Evolutionary conservation across 108 stramenopile genomes (phyloP).

Genomic region (Nannochloropsis gaditana): DNA sequence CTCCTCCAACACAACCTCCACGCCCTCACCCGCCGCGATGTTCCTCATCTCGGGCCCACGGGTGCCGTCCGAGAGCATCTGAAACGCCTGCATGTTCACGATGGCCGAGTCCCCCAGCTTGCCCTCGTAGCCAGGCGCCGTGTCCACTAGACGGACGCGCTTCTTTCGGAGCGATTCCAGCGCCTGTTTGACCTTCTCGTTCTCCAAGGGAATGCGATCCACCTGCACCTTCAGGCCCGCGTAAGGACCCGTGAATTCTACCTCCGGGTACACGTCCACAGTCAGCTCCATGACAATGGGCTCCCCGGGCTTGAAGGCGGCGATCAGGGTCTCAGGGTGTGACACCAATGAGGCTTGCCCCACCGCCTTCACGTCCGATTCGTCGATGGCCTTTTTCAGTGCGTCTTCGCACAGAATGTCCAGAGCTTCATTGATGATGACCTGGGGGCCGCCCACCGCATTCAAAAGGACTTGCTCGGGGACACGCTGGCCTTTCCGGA

Average conservation of each 20-base stretch:
- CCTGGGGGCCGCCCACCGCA: slow-evolving; percentile 7
- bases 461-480: slow-evolving; percentile 3
- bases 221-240: slow-evolving; percentile 27
- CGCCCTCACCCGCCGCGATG: slow-evolving; percentile 34
- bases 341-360: slow-evolving; percentile 31
- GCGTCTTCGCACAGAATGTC: slow-evolving; percentile 4
- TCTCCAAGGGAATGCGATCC: slow-evolving; percentile 28
- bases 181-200: slow-evolving; percentile 26
- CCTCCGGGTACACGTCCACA: slow-evolving; percentile 26
- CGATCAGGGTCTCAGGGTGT: slow-evolving; percentile 22
- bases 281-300: slow-evolving; percentile 34
- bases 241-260: slow-evolving; percentile 21
- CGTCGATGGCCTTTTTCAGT: slow-evolving; percentile 29
- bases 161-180: slow-evolving; percentile 32
- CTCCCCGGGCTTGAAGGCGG: slow-evolving; percentile 23
- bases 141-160: slow-evolving; percentile 24
- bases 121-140: slow-evolving; percentile 27
- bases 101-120: slow-evolving; percentile 36
- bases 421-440: slow-evolving; percentile 8
- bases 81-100: slow-evolving; percentile 36
- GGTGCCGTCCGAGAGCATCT: slow-evolving; percentile 26
- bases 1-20: slow-evolving; percentile 37
- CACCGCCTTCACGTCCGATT: slow-evolving; percentile 27
- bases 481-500: slow-evolving; percentile 19
- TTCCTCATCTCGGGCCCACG: slow-evolving; percentile 29